Base-by-base conservation (phyloP, 2,329 filamentous ascomycete species). In the Arachnomyces sp. region DNA sequence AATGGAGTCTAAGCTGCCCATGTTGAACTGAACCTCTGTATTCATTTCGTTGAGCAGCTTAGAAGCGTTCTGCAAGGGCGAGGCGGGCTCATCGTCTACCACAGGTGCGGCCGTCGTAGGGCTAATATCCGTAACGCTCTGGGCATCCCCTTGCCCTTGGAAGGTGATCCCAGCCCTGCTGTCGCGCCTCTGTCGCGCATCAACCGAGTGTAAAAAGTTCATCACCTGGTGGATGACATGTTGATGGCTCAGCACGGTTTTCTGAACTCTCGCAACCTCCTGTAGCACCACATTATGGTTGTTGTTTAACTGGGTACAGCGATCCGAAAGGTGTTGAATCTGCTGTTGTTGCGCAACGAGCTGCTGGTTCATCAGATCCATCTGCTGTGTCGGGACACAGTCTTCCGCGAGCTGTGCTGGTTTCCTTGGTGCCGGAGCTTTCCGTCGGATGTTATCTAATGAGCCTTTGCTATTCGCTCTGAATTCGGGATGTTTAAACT, bases 401-500 rank as follows among this genome's bases (percentile, higher is more conserved):
- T 84, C 75, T 38, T 95, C 88, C 42, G 81, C 82, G 13, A 69
- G 67, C 49, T 77, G 75, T 3, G 73, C 65, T 25, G 75, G 65
- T 60, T 95, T 96, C 49, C 90, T 75, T 3, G 90, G 86, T 2
- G 90, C 88, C 0, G 92, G 92, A 2, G 92, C 90, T 67, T 98
- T 98, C 52, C 92, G 77, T 54, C 88, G 80, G 56, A 98, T 98
- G 52, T 95, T 96, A 57, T 98, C 92, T 35, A 98, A 73, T 34
- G 88, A 92, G 59, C 95, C 88, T 63, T 95, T 95, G 66, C 90
- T 93, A 65, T 95, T 90, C 49, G 85, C 83, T 53, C 88, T 85
- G 68, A 98, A 98, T 55, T 95, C 88, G 9, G 90, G 90, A 57
- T 98, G 92, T 60, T 92, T 94, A 61, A 98, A 98, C 60, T 98